Evolutionary conservation across 192 early-diverging fungal species (phyloP), one percentile per base, ranked within the genome.

Genomic region (Gamsiella multidivaricata): DNA sequence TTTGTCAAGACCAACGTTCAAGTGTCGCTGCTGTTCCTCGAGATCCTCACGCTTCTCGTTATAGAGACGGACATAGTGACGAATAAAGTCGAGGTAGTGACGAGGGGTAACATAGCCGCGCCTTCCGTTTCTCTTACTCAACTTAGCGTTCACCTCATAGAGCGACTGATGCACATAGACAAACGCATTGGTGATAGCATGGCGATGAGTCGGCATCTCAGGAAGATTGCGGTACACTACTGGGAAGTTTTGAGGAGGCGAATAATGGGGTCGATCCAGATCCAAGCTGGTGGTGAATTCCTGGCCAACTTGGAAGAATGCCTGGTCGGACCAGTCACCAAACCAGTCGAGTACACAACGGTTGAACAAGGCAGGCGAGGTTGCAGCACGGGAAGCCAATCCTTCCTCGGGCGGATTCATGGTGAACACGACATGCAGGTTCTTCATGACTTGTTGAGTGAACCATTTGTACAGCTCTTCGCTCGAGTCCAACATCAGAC

Each of bases 271-370:
- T 11, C 88, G 66, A 65, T 98, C 96, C 37, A 99, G 85, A 70
- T 99, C 97, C 28, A 99, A 81, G 8, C 89, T 85, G 43, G 89
- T 83, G 4, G 98, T 98, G 74, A 98, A 97, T 83, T 99, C 98
- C 58, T 90, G 90, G 32, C 95, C 97, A 29, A 99, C 98, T 85
- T 99, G 98, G 88, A 89, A 97, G 80, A 99, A 94, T 2, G 97
- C 97, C 75, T 97, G 95, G 72, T 96, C 92, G 0, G 95, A 91
- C 97, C 97, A 99, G 80, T 99, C 98, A 54, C 97, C 98, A 52
- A 98, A 97, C 97, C 98, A 99, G 84, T 99, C 96, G 28, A 99
- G 82, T 45, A 99, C 98, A 84, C 98, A 99, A 73, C 98, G 95
- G 76, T 99, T 99, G 91, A 99, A 99, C 81, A 99, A 87, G 17